Base-by-base conservation (phyloP, 805 yeast genomes). In the Torulaspora gathmanii region DNA sequence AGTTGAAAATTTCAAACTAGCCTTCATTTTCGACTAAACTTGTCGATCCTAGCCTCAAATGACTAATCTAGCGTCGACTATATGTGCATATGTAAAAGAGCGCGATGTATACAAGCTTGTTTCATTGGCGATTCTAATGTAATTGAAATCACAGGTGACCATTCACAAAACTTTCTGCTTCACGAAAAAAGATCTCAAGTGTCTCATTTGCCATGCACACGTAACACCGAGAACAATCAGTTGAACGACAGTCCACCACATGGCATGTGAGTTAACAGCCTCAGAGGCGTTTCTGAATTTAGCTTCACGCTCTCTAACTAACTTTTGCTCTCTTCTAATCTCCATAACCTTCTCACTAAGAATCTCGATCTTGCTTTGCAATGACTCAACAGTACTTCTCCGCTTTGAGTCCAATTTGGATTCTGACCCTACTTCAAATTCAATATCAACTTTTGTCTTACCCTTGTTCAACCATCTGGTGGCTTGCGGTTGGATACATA, bases 231-330 rank as follows among this genome's bases (percentile, higher is more conserved):
- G 72, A 3, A 81, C 85, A 34, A 79, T 33, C 48, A 83, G 61
- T 69, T 84, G 91, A 44, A 84, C 63, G 39, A 83, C 58, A 22
- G 86, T 78, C 91, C 91, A 84, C 69, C 77, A 79, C 54, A 83
- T 79, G 27, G 84, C 87, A 51, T 82, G 75, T 28, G 79, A 67
- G 63, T 83, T 84, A 39, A 85, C 85, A 38, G 75, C 60, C 67
- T 84, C 91, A 28, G 87, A 80, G 53, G 74, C 72, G 64, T 83
- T 79, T 74, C 91, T 82, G 66, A 83, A 84, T 10, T 69, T 53
- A 5, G 85, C 81, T 67, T 84, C 93, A 69, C 86, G 78, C 54
- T 83, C 85, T 69, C 90, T 79, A 63, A 83, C 80, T 49, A 77
- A 68, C 37, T 71, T 70, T 63, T 83, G 89, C 59, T 83, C 88